These are phyloP conservation scores for Madurella mycetomatis DNA, from an alignment of 2,329 filamentous ascomycete species.

Conservation along the genomic window DNA sequence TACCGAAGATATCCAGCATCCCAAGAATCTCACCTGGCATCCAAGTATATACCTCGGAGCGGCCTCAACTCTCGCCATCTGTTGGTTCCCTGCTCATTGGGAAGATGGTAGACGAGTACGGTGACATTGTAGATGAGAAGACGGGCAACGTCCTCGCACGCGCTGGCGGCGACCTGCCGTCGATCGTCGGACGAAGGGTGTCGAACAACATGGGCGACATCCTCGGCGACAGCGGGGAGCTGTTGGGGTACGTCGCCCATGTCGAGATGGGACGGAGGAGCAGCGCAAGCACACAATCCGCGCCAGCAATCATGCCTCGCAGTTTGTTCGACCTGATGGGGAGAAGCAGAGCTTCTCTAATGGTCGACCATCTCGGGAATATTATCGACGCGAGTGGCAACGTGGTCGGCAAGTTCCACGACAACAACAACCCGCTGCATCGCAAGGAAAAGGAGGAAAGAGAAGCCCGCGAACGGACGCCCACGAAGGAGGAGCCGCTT, in stretches of 20 bases:
- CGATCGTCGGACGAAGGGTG: constrained; percentile 49
- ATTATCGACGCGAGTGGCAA: constrained; percentile 42
- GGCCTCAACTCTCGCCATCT: constrained; percentile 24
- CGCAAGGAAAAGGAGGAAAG: constrained; percentile 29
- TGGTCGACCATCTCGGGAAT: constrained; percentile 43
- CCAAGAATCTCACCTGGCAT: constrained; percentile 35
- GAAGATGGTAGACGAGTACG: constrained; percentile 49
- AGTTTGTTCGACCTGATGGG: constrained; percentile 34
- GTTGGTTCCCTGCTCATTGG: constrained; percentile 39
- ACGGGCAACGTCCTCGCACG: constrained; percentile 47
- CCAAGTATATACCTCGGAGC: constrained; percentile 29
- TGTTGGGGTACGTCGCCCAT: constrained; percentile 43
- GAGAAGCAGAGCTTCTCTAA: constrained; percentile 33
- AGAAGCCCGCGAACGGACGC: constrained; percentile 24
- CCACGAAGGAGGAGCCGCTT: constrained; percentile 27
- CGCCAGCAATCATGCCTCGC: constrained; percentile 18
- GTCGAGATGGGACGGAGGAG: constrained; percentile 28
- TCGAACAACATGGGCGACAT: constrained; percentile 43
- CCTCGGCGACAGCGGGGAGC: constrained; percentile 39
- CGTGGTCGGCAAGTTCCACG: constrained; percentile 45
- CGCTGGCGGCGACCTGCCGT: constrained; percentile 50
- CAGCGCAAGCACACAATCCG: too few species aligned
- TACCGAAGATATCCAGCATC: constrained; percentile 33
- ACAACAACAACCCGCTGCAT: constrained; percentile 44
- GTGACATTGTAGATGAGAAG: constrained; percentile 48